Base-by-base conservation (phyloP, 768 basidiomycete species). In the Pleurotus eryngii region DNA sequence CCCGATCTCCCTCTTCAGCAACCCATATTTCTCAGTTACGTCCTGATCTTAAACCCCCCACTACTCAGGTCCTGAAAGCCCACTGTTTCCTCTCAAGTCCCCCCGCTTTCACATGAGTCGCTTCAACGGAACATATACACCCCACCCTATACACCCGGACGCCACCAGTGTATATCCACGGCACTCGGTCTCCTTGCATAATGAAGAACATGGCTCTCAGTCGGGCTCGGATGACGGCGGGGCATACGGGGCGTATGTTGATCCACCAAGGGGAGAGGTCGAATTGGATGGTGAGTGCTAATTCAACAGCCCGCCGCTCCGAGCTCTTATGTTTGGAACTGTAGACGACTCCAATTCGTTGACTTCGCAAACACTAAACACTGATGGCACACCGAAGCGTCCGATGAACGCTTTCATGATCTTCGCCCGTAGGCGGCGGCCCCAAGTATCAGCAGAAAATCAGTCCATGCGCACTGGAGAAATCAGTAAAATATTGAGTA, bases 341-440 rank as follows among this genome's bases (percentile, higher is more conserved):
- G 26, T 54, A 70, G 71, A 69, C 30, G 74, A 75, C 56, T 65
- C 73, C 56, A 71, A 72, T 38, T 73, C 85, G 2, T 71, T 92
- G 67, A 92, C 85, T 17, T 83, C 82, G 3, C 91, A 93, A 70
- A 85, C 89, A 12, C 80, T 93, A 57, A 94, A 94, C 68, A 79
- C 89, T 1, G 91, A 94, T 63, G 91, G 91, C 24, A 92, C 90
- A 47, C 91, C 91, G 22, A 92, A 92, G 68, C 85, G 91, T 11
- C 91, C 91, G 35, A 93, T 94, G 91, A 94, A 94, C 69, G 91
- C 91, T 18, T 94, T 94, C 76, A 93, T 94, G 91, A 93, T 94
- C 59, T 94, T 92, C 64, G 91, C 92, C 59, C 83, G 91, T 20
- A 81, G 86, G 53, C 80, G 91, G 57, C 76, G 91, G 43, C 91